These are phyloP conservation scores for Trichosporon sp. DNA, from an alignment of 1,284 basidiomycete genomes.

Conservation along the genomic window DNA sequence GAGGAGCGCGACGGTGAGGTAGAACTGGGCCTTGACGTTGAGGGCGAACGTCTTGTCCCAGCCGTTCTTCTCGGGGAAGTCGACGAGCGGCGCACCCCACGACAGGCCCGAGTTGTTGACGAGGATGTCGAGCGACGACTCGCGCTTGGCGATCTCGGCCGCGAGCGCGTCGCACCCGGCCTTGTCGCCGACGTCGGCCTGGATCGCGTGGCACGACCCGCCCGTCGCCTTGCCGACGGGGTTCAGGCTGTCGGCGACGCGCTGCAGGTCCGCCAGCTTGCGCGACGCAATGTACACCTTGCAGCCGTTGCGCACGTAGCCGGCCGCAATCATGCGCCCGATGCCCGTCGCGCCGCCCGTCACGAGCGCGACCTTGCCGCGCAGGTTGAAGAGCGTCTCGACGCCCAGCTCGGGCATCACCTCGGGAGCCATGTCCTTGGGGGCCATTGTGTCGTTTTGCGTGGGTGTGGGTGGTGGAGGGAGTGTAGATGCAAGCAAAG, in stretches of 20 bases:
- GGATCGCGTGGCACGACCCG: constrained; percentile 19
- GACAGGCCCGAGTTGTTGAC: constrained; percentile 42
- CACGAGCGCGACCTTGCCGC: constrained; percentile 25
- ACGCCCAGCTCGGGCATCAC: constrained; percentile 22
- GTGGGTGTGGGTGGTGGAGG: background rate
- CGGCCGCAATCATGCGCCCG: constrained; percentile 29
- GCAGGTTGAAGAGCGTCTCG: constrained; percentile 20
- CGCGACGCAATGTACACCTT: constrained; percentile 34
- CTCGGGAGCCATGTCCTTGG: constrained; percentile 25
- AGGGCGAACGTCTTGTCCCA: constrained; percentile 26
- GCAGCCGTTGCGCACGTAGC: constrained; percentile 29
- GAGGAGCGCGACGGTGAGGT: constrained; percentile 29
- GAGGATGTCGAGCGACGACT: constrained; percentile 37
- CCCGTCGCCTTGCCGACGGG: constrained; percentile 15
- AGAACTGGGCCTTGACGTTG: constrained; percentile 26
- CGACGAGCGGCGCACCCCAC: constrained; percentile 21
- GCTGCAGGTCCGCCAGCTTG: constrained; percentile 22
- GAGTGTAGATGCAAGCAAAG: background rate
- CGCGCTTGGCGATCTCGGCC: constrained; percentile 16
- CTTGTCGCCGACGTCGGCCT: constrained; percentile 31
- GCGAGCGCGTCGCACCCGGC: constrained; percentile 23
- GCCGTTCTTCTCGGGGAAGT: constrained; percentile 22
- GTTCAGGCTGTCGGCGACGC: constrained; percentile 17
- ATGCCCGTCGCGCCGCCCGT: constrained; percentile 22
- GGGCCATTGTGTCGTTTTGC: constrained; percentile 4